phyloP scores from a whole-genome alignment of 1,284 basidiomycete species.

The Ustilago sp. region DNA sequence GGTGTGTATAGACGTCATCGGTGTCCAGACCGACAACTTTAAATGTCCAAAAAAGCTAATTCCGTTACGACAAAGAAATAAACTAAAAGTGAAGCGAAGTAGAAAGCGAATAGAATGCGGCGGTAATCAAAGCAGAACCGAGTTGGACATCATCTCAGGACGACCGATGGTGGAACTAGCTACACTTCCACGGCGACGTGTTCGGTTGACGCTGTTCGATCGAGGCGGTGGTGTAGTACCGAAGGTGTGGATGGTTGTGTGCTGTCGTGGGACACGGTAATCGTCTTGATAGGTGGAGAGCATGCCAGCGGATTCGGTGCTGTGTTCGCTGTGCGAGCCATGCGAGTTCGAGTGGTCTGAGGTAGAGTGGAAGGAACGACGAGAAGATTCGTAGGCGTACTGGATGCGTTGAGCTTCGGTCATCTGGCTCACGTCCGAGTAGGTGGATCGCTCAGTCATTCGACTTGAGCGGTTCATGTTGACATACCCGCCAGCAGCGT shows the following conservation, averaged over 20 bases:
- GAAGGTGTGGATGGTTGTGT: slow-evolving; percentile 34
- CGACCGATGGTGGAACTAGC: slow-evolving; percentile 47
- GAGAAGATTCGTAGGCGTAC: slow-evolving; percentile 53
- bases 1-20: background rate
- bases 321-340: slow-evolving; percentile 30
- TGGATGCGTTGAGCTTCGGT: slow-evolving; percentile 60
- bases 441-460: slow-evolving; percentile 50
- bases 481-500: slow-evolving; percentile 29
- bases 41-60: slow-evolving; percentile 2
- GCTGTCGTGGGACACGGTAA: slow-evolving; percentile 39
- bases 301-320: slow-evolving; percentile 22
- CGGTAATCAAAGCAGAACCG: slow-evolving; percentile 35
- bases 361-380: slow-evolving; percentile 36
- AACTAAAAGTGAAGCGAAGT: slow-evolving; percentile 7
- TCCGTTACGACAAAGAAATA: slow-evolving; percentile 36
- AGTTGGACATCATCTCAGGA: slow-evolving; percentile 54
- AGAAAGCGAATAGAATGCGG: background rate
- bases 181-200: slow-evolving; percentile 36
- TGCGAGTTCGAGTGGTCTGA: slow-evolving; percentile 30
- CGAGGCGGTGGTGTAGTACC: slow-evolving; percentile 3
- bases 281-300: slow-evolving; percentile 42
- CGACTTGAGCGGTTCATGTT: slow-evolving; percentile 53
- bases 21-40: slow-evolving; percentile 9
- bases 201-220: slow-evolving; percentile 8
- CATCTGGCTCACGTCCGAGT: slow-evolving; percentile 47